These are phyloP conservation scores for Lodderomyces beijingensis DNA, from an alignment of 1,139 yeast genomes.

Conservation along the genomic window DNA sequence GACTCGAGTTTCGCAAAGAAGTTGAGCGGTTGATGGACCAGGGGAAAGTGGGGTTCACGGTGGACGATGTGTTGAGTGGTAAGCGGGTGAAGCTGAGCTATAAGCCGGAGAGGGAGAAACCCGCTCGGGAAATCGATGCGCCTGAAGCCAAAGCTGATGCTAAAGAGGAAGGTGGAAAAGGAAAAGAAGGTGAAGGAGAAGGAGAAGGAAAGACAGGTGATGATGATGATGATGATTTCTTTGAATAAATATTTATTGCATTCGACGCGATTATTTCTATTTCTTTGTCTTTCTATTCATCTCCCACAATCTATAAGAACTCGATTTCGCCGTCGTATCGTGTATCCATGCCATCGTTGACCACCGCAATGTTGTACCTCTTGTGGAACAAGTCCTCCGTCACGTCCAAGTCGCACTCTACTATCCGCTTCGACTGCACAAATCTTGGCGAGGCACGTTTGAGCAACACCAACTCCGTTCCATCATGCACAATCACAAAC, in stretches of 20 bases:
- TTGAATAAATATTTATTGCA: conserved; percentile 21
- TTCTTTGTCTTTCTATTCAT: neutral
- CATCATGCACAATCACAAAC: conserved; percentile 68
- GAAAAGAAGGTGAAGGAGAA: conserved; percentile 29
- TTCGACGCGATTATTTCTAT: neutral
- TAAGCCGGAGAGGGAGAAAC: conserved; percentile 18
- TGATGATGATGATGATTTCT: conserved; percentile 39
- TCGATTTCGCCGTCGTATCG: conserved; percentile 21
- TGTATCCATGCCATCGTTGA: conserved; percentile 68
- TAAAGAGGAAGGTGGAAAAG: conserved; percentile 16
- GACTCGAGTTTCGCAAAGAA: conserved; percentile 46
- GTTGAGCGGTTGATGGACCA: conserved; percentile 49
- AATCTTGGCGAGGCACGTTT: conserved; percentile 65
- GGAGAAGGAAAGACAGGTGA: conserved; percentile 26
- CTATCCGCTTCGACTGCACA: conserved; percentile 39
- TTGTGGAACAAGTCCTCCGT: conserved; percentile 47
- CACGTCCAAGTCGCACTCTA: conserved; percentile 43
- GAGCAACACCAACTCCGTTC: conserved; percentile 48
- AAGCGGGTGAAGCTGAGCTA: conserved; percentile 17
- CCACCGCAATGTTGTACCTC: conserved; percentile 40
- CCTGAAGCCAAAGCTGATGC: conserved; percentile 20
- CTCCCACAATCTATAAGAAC: conserved; percentile 6
- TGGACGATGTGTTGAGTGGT: conserved; percentile 56
- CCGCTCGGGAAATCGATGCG: conserved; percentile 35
- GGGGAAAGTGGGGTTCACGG: conserved; percentile 50